phyloP scores from a whole-genome alignment of 2,329 filamentous ascomycete genomes.

The Metarhizium humberi region DNA sequence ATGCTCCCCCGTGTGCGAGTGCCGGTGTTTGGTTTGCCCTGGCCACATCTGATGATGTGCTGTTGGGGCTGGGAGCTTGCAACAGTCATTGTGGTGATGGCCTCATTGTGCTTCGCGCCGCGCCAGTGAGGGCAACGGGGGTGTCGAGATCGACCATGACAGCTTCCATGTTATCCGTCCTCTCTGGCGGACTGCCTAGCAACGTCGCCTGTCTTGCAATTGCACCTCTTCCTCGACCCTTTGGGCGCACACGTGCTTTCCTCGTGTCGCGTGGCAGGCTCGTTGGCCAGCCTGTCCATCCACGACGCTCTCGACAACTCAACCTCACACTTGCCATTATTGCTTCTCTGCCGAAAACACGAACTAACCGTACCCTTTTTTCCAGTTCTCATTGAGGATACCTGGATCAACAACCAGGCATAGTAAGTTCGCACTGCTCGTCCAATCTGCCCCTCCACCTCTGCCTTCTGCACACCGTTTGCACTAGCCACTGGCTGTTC shows the following conservation, averaged over 20 bases:
- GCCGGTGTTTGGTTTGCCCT: background rate
- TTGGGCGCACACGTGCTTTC: slow-evolving; percentile 9
- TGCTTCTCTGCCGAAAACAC: background rate
- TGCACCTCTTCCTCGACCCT: slow-evolving; percentile 7
- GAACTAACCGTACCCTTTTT: slow-evolving; percentile 4
- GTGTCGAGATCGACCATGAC: background rate
- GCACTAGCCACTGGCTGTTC: background rate
- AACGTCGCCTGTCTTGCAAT: slow-evolving; percentile 7
- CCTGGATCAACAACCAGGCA: slow-evolving; percentile 29
- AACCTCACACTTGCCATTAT: background rate
- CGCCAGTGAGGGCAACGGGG: background rate
- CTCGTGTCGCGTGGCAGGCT: background rate
- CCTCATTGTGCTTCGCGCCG: background rate
- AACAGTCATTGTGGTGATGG: background rate
- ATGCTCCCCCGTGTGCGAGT: background rate
- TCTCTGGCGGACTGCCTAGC: background rate
- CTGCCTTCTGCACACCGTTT: background rate
- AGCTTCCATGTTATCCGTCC: background rate
- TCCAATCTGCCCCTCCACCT: background rate
- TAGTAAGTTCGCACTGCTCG: slow-evolving; percentile 16
- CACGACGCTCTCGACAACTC: slow-evolving; percentile 2
- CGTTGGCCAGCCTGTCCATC: background rate
- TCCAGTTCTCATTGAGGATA: slow-evolving; percentile 28
- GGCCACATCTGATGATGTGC: background rate
- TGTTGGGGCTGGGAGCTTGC: background rate